Evolutionary conservation across 257 asterid genomes (phyloP), one percentile per base, ranked within the genome.

Genomic region (Perilla frutescens): DNA sequence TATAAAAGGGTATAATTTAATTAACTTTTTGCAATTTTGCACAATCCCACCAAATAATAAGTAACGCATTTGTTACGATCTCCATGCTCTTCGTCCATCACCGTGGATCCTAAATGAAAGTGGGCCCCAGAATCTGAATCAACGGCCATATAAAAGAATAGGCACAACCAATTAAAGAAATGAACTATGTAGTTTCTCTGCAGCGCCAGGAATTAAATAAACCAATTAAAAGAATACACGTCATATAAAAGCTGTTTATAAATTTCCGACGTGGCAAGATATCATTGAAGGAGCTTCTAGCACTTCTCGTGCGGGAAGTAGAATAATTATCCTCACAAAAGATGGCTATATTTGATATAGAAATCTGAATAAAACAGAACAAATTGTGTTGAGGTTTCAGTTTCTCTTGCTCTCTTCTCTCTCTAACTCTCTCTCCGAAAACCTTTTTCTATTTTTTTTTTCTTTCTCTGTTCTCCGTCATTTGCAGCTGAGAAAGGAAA

Each of bases 381-480:
- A 20, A 77, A 65, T 48, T 34, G 65, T 11, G 68, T 63, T 76
- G 3, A 44, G 26, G 31, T 63, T 63, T 26, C 69, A 26, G 56
- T 64, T 44, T 64, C 55, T 43, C 40, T 8, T 26, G 5, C 37
- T 66, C 60, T 72, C 65, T 55, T 56, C 59, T 63, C 39, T 61
- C 73, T 59, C 62, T 20, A 1, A 20, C 8, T 76, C 73, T 70
- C 78, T 66, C 43, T 66, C 78, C 55, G 55, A 15, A 41, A 50
- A 73, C 31, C 37, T 26, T 14, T 40, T 58, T 62, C 14, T 43
- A 59, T 66, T 26, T 60, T 62, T 67, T 51, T 15, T 66, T 39
- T 15, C 50, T 48, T 49, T 65, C 12, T 49, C 59, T 56, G 62
- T 59, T 69, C 80, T 37, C 53, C 32, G 61, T 32, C 34, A 9